Base-by-base conservation (phyloP, 2,329 filamentous ascomycete species). In the Alternaria brassicae region DNA sequence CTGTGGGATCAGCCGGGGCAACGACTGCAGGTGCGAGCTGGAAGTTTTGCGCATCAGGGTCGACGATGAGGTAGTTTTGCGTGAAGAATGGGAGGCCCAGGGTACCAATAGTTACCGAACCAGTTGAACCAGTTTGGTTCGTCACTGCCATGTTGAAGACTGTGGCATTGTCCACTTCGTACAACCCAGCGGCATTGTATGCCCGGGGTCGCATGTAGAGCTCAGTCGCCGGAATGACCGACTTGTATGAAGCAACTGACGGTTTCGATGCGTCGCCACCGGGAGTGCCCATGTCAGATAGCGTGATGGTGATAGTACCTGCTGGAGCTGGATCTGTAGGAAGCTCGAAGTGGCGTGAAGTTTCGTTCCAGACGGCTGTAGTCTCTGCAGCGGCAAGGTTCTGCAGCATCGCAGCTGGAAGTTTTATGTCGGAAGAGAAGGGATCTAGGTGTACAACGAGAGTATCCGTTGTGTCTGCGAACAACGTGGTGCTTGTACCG, bases 51-150 rank as follows among this genome's bases (percentile, higher is more conserved):
- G 59, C 62, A 17, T 67, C 64, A 4, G 64, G 62, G 34, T 67
- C 60, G 40, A 67, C 62, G 9, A 67, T 54, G 39, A 67, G 62
- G 47, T 67, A 67, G 41, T 67, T 67, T 30, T 67, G 64, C 3
- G 62, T 67, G 55, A 67, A 67, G 45, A 67, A 67, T 13, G 64
- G 64, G 2, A 67, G 47, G 3, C 64, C 64, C 3, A 67, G 37
- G 10, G 60, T 57, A 23, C 56, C 62, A 7, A 63, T 32, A 9
- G 28, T 58, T 12, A 57, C 47, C 6, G 56, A 23, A 1, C 42
- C 44, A 15, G 63, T 10, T 3, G 9, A 28, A 0, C 28, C 28
- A 15, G 44, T 66, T 52, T 61, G 53, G 30, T 66, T 66, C 2
- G 63, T 66, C 19, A 66, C 59, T 10, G 61, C 63, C 58, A 66